Evolutionary conservation across 1,139 yeast species (phyloP).

Genomic region (Zygosaccharomyces pseudobailii): DNA sequence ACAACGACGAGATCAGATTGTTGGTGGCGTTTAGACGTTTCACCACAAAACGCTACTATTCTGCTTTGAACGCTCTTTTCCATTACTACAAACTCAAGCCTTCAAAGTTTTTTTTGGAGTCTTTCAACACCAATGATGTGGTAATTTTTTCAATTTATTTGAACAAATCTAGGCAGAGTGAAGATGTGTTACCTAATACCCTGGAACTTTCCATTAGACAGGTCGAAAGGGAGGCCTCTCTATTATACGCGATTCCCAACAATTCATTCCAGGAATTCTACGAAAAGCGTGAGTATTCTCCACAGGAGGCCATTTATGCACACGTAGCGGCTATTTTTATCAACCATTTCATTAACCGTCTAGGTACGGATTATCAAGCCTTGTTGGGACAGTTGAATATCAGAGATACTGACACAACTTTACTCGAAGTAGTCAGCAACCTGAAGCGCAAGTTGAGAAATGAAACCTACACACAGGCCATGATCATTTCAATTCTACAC

Average conservation of each 20-base stretch:
- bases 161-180: conserved; percentile 40
- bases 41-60: conserved; percentile 80
- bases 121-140: conserved; percentile 75
- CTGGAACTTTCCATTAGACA: conserved; percentile 78
- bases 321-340: conserved; percentile 92
- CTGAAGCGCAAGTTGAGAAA: conserved; percentile 87
- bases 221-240: conserved; percentile 89
- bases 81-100: conserved; percentile 84
- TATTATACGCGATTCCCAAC: conserved; percentile 86
- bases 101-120: conserved; percentile 90
- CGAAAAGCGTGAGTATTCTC: conserved; percentile 71
- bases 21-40: conserved; percentile 85
- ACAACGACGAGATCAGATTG: conserved; percentile 74
- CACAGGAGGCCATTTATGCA: conserved; percentile 92
- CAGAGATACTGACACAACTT: conserved; percentile 34
- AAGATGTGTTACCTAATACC: conserved; percentile 34
- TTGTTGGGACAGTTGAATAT: conserved; percentile 37
- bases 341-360: conserved; percentile 87
- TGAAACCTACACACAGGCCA: conserved; percentile 87
- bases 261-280: conserved; percentile 74
- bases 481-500: conserved; percentile 72
- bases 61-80: conserved; percentile 83
- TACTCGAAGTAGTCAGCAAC: conserved; percentile 73
- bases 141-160: conserved; percentile 85
- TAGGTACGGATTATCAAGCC: conserved; percentile 77